Evolutionary conservation across 139 green algal species (phyloP).

Genomic region (Coelastrella sp.): DNA sequence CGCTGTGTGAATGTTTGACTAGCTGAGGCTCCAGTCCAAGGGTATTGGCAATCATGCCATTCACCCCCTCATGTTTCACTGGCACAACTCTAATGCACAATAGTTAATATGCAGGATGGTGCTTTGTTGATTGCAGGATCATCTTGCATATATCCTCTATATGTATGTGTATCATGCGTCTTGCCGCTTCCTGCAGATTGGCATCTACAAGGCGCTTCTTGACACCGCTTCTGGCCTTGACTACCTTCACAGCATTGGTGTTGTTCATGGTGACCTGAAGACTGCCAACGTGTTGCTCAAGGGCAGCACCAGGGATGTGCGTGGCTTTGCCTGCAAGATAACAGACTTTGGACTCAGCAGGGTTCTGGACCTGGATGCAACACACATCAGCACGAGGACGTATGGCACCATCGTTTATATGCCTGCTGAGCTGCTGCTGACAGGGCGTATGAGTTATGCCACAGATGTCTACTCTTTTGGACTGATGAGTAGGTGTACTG

Average conservation of each 20-base stretch:
- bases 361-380: slow-evolving; percentile 37
- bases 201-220: slow-evolving; percentile 48
- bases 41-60: no score
- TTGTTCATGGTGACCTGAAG: slow-evolving; percentile 83
- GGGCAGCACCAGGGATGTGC: slow-evolving; percentile 44
- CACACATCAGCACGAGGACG: slow-evolving; percentile 40
- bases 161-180: not conserved
- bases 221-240: slow-evolving; percentile 55
- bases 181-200: not conserved
- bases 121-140: no score
- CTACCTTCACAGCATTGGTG: slow-evolving; percentile 66
- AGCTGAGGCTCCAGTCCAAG: no score
- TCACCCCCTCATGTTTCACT: no score
- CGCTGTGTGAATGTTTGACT: not conserved
- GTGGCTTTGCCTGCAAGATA: slow-evolving; percentile 74
- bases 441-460: slow-evolving; percentile 48
- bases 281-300: slow-evolving; percentile 77
- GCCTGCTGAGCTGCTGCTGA: slow-evolving; percentile 61
- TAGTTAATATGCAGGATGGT: no score
- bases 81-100: no score
- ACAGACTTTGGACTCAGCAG: slow-evolving; percentile 75
- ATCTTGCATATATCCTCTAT: not conserved
- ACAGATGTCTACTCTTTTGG: slow-evolving; percentile 67
- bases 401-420: slow-evolving; percentile 61
- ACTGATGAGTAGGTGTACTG: slow-evolving; percentile 50